Percentiles rank a stretch among this genome's conserved stretches.
These are phyloP conservation scores for Claviceps quebecensis DNA, from an alignment of 2,329 filamentous ascomycete genomes.

Conservation along the genomic window DNA sequence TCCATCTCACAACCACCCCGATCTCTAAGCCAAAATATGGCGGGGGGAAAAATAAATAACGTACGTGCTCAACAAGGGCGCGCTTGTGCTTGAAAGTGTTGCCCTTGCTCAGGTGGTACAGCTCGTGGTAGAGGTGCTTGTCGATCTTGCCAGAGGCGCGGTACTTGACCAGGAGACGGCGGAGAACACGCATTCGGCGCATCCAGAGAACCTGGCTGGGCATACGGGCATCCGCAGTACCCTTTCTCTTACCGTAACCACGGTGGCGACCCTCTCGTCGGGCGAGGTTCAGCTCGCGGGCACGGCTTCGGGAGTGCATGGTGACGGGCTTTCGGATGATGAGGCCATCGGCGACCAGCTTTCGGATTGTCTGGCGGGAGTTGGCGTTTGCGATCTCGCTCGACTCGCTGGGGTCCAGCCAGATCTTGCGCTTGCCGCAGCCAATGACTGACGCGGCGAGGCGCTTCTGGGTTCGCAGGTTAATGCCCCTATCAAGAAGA, in stretches of 20 bases:
- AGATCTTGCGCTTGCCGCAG: constrained; percentile 99
- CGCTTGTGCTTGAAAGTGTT: constrained; percentile 99
- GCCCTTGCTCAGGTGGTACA: constrained; percentile 99
- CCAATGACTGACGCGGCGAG: constrained; percentile 96
- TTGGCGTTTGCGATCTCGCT: constrained; percentile 99
- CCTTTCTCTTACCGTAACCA: constrained; percentile 99
- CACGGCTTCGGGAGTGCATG: constrained; percentile 97
- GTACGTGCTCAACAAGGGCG: constrained; percentile 98
- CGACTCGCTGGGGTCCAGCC: constrained; percentile 99
- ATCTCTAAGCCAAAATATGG: not conserved
- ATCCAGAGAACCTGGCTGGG: constrained; percentile 97
- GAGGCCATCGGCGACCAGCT: constrained; percentile 98
- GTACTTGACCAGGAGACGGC: constrained; percentile 98
- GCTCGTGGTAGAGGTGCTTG: constrained; percentile 99
- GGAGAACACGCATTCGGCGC: constrained; percentile 98
- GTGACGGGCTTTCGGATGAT: constrained; percentile 99
- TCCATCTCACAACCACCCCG: too few species aligned
- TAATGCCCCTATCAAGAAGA: constrained; percentile 57
- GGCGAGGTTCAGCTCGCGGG: constrained; percentile 87
- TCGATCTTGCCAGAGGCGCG: constrained; percentile 99
- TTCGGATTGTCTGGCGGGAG: constrained; percentile 99
- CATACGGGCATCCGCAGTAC: constrained; percentile 99
- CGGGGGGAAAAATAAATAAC: constrained; percentile 28
- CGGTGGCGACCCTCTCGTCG: constrained; percentile 94
- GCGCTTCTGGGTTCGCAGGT: constrained; percentile 99